Evolutionary conservation across 305 asterid genomes (phyloP).

Genomic region (Fraxinus ornus): DNA sequence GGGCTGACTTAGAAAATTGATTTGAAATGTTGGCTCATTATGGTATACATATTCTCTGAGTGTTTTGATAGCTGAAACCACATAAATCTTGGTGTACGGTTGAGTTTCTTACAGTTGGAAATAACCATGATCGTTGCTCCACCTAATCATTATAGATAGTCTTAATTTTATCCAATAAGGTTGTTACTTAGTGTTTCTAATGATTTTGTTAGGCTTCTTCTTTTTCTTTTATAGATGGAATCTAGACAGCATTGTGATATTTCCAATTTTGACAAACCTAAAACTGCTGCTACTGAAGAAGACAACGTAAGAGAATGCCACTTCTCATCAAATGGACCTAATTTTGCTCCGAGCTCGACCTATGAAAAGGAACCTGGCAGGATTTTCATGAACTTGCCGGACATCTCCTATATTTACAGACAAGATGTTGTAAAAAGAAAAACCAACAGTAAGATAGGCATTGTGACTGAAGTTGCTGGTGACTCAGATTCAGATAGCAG

Average conservation of each 20-base stretch:
- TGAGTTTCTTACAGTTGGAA: neutral
- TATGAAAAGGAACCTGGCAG: slow-evolving; percentile 36
- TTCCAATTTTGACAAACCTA: slow-evolving; percentile 24
- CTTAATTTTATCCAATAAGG: neutral
- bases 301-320: slow-evolving; percentile 28
- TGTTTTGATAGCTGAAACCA: neutral
- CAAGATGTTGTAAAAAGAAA: slow-evolving; percentile 79
- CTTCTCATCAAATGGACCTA: slow-evolving; percentile 31
- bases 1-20: neutral
- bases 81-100: neutral
- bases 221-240: slow-evolving; percentile 56
- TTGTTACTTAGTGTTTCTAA: neutral
- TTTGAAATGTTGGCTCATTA: neutral
- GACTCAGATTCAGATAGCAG: slow-evolving; percentile 88
- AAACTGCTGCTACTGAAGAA: slow-evolving; percentile 22
- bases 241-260: slow-evolving; percentile 39
- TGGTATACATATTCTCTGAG: neutral
- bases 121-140: neutral
- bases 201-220: slow-evolving; percentile 16
- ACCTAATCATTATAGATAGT: neutral
- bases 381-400: slow-evolving; percentile 52
- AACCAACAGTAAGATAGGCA: slow-evolving; percentile 52
- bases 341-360: slow-evolving; percentile 33
- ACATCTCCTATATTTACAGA: slow-evolving; percentile 60
- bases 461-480: slow-evolving; percentile 89